phyloP scores from a whole-genome alignment of 306 rosid species.

The Boehmeria nivea region DNA sequence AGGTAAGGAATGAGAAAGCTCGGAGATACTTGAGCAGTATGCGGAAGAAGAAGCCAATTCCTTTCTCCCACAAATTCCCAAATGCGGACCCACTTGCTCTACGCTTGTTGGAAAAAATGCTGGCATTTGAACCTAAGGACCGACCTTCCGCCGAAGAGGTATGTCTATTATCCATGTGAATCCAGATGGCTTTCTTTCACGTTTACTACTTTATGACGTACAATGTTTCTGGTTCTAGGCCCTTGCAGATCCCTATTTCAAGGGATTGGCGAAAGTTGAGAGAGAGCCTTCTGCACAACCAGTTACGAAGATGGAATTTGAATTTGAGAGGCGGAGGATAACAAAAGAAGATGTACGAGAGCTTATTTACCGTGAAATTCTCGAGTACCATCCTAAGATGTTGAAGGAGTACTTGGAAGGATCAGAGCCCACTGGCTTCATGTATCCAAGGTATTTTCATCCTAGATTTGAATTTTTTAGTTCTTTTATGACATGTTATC shows the following conservation, averaged over 20 bases:
- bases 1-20: slow-evolving; percentile 98
- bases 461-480: neutral
- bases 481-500: neutral
- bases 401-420: slow-evolving; percentile 91
- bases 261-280: slow-evolving; percentile 98
- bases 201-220: slow-evolving; percentile 1
- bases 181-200: slow-evolving; percentile 11
- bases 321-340: slow-evolving; percentile 95
- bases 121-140: slow-evolving; percentile 95
- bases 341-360: slow-evolving; percentile 98
- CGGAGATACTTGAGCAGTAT: slow-evolving; percentile 92
- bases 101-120: slow-evolving; percentile 85
- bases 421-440: slow-evolving; percentile 87
- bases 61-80: slow-evolving; percentile 88
- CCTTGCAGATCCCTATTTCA: slow-evolving; percentile 93
- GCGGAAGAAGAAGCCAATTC: slow-evolving; percentile 86
- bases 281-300: slow-evolving; percentile 97
- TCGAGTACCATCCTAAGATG: slow-evolving; percentile 97
- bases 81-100: slow-evolving; percentile 97
- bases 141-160: slow-evolving; percentile 99
- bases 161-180: slow-evolving; percentile 19
- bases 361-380: slow-evolving; percentile 86
- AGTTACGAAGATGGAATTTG: slow-evolving; percentile 99
- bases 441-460: slow-evolving; percentile 90
- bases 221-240: slow-evolving; percentile 50